Conservation (phyloP, 495 filamentous ascomycete species). For the Evernia prunastri region DNA sequence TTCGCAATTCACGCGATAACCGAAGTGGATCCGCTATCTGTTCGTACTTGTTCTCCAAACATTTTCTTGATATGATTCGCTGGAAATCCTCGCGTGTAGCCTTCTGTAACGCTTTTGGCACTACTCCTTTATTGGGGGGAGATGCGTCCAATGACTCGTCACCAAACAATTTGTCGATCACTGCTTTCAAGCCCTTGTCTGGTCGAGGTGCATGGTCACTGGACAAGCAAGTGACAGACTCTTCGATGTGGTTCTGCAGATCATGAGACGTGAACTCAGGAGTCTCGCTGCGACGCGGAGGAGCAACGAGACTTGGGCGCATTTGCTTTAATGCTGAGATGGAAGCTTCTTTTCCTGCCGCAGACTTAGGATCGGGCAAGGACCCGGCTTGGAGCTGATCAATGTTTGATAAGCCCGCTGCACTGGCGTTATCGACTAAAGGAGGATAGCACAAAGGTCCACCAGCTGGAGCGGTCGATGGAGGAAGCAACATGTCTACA, state of each 20-base stretch:
- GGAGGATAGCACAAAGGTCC: not conserved
- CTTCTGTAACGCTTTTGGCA: not conserved
- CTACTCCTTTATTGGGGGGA: slow-evolving; percentile 34
- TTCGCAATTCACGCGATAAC: not conserved
- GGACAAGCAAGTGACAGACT: not conserved
- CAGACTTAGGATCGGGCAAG: not conserved
- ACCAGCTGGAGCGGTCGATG: not conserved
- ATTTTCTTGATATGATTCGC: slow-evolving; percentile 1
- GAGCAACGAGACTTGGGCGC: not conserved
- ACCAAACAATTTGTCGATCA: not conserved
- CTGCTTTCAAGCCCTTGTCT: not conserved
- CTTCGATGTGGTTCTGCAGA: not conserved
- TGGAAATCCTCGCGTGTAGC: not conserved
- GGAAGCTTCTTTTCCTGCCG: not conserved
- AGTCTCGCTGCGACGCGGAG: not conserved
- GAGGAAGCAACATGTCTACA: not conserved
- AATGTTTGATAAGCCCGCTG: not conserved
- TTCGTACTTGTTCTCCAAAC: not conserved
- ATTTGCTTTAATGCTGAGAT: not conserved
- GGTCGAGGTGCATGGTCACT: not conserved
- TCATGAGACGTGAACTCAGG: not conserved
- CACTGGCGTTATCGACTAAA: not conserved
- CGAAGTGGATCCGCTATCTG: not conserved
- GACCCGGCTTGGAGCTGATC: not conserved
- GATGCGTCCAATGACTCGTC: slow-evolving; percentile 38